A percentile compares a stretch with the other conserved stretches of the same genome.
Evolutionary conservation across 192 early-diverging fungal genomes (phyloP).

Genomic region (Backusella tarrabulga): DNA sequence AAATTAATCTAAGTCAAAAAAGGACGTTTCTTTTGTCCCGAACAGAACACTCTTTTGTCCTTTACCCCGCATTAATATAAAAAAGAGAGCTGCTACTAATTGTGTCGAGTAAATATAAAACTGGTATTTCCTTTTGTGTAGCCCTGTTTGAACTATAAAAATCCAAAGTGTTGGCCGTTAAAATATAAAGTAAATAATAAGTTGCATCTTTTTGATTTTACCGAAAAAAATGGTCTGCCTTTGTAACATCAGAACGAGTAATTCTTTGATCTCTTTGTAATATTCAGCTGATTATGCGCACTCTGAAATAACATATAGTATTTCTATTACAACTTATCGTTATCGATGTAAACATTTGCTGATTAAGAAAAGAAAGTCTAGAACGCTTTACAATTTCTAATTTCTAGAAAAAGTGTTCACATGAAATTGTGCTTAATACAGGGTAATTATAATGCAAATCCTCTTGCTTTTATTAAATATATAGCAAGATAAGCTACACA

Average conservation of each 20-base stretch:
- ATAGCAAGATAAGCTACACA: too few species aligned
- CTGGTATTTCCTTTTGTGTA: not conserved
- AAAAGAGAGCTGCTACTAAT: not conserved
- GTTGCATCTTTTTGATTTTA: not conserved
- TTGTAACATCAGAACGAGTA: not conserved
- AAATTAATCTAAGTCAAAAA: not conserved
- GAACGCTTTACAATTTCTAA: not conserved
- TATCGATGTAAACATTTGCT: not conserved
- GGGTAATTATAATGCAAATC: too few species aligned
- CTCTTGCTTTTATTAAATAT: too few species aligned
- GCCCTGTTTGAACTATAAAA: not conserved
- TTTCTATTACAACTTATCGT: not conserved
- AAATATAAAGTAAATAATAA: not conserved
- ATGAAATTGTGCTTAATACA: too few species aligned
- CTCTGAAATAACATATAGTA: not conserved
- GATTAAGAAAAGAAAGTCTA: not conserved
- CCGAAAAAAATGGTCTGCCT: not conserved
- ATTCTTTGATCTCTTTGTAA: not conserved
- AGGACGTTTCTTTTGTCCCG: not conserved
- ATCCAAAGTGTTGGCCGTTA: not conserved
- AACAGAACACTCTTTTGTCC: not conserved
- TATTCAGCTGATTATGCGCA: not conserved
- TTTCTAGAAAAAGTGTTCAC: too few species aligned
- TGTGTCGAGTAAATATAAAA: not conserved
- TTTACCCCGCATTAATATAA: not conserved